phyloP scores from a whole-genome alignment of 2,329 filamentous ascomycete species.

The Monilinia aucupariae region DNA sequence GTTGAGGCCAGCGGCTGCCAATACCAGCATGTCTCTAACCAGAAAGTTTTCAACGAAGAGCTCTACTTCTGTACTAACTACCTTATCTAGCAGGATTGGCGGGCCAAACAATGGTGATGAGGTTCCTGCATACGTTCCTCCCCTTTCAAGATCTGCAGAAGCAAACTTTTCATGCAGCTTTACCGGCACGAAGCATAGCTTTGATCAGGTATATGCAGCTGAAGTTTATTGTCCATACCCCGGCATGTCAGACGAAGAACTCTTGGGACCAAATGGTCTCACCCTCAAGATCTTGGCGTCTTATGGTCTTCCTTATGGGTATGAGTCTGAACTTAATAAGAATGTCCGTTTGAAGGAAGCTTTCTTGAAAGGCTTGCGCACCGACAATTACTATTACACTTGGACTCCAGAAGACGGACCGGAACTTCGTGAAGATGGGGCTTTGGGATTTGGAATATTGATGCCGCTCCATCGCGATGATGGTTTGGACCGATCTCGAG shows the following conservation, averaged over 20 bases:
- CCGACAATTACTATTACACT: neutral
- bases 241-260: slow-evolving; percentile 23
- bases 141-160: slow-evolving; percentile 18
- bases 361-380: slow-evolving; percentile 5
- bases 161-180: slow-evolving; percentile 29
- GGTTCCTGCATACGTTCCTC: neutral
- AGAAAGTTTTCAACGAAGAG: neutral
- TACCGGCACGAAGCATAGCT: slow-evolving; percentile 28
- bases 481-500: neutral
- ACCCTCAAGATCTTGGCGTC: slow-evolving; percentile 30
- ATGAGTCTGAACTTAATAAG: slow-evolving; percentile 4
- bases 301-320: slow-evolving; percentile 24
- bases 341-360: neutral
- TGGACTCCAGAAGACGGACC: neutral
- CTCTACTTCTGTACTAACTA: neutral
- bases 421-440: neutral
- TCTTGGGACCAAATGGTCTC: slow-evolving; percentile 22
- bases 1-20: neutral
- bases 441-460: neutral
- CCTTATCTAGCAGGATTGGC: slow-evolving; percentile 5
- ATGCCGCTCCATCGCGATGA: neutral
- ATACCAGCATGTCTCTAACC: neutral
- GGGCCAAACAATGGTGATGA: neutral
- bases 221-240: slow-evolving; percentile 21
- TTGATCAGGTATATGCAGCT: slow-evolving; percentile 33